Evolutionary conservation across 2,329 filamentous ascomycete genomes (phyloP).

Genomic region (Biscogniauxia sp.): DNA sequence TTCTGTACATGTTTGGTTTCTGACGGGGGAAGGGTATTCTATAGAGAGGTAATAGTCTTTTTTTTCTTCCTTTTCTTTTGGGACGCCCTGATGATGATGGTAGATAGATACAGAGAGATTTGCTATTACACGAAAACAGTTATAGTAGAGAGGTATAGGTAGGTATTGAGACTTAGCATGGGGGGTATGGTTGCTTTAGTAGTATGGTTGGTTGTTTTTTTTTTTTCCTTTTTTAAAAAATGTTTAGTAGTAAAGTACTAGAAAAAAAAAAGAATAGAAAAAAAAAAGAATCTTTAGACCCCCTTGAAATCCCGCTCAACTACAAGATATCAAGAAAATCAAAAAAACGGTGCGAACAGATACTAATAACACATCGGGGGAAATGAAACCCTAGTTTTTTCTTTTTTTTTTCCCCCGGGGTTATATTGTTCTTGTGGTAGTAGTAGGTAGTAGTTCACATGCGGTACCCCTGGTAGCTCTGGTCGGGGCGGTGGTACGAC

Average conservation of each 20-base stretch:
- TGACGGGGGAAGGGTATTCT: no score
- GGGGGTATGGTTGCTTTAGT: no score
- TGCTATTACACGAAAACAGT: no score
- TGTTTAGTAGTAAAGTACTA: not conserved
- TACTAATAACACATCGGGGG: not conserved
- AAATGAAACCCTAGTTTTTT: not conserved
- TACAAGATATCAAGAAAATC: not conserved
- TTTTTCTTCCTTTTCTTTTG: no score
- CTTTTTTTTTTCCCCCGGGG: not conserved
- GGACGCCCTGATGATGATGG: no score
- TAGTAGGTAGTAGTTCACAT: constrained; percentile 19
- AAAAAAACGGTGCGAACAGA: not conserved
- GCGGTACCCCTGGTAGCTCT: constrained; percentile 27
- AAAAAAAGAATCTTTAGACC: not conserved
- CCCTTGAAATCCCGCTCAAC: not conserved
- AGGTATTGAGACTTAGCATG: no score
- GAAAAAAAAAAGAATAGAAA: not conserved
- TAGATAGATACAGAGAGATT: no score
- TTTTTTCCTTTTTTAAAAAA: not conserved
- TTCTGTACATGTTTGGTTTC: no score
- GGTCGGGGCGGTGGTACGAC: constrained; percentile 26
- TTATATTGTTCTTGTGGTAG: no score
- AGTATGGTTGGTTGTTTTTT: not conserved
- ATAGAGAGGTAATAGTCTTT: no score
- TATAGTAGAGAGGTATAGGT: no score